phyloP scores from a whole-genome alignment of 2,329 filamentous ascomycete species.

The Davidsoniella australis region DNA sequence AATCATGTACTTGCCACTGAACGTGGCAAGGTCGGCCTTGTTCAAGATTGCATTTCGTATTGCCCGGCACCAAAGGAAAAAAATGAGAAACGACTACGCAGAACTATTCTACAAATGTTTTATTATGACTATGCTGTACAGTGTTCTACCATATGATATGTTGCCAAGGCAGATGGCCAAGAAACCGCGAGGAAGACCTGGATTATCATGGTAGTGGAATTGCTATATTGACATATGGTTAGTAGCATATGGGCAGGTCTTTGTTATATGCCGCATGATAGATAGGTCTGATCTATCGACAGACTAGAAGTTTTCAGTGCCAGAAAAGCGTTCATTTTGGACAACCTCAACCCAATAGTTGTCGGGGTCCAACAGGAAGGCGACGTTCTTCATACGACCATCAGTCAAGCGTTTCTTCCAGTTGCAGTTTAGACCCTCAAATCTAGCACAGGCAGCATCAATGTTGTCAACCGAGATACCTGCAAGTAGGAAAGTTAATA shows the following conservation, averaged over 20 bases:
- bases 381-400: conserved; percentile 82
- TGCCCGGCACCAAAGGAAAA: conserved; percentile 6
- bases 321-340: conserved; percentile 56
- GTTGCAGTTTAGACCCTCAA: conserved; percentile 63
- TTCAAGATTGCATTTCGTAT: conserved; percentile 5
- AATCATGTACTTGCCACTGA: conserved; percentile 1
- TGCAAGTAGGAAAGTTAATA: conserved; percentile 20
- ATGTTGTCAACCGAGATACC: conserved; percentile 72
- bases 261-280: background rate
- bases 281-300: background rate
- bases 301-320: conserved; percentile 33
- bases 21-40: conserved; percentile 2
- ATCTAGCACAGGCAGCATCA: conserved; percentile 70
- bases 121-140: conserved; percentile 6
- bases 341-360: conserved; percentile 68
- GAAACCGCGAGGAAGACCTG: too few relatives aligned
- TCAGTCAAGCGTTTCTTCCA: conserved; percentile 97
- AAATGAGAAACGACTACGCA: conserved; percentile 11
- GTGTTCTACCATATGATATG: conserved; percentile 4
- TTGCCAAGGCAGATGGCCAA: background rate
- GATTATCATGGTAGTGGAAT: background rate
- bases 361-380: conserved; percentile 80
- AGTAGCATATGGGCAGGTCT: background rate
- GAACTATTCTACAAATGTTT: conserved; percentile 12
- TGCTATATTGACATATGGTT: background rate